These are phyloP conservation scores for Penicillium sp. DNA, from an alignment of 2,329 filamentous ascomycete species.

Conservation along the genomic window DNA sequence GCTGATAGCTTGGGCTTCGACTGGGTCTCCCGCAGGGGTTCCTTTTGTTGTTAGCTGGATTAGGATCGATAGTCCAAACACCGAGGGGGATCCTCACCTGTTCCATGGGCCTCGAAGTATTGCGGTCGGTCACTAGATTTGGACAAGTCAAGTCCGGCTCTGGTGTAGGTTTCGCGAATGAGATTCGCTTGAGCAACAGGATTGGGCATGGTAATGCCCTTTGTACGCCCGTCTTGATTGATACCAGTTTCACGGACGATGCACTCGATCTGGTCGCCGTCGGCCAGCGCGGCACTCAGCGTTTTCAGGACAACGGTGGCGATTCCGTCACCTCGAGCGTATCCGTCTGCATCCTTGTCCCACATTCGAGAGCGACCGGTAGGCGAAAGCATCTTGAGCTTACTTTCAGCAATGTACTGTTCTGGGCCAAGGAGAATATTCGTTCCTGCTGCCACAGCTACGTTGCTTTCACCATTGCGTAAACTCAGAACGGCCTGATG, in stretches of 20 bases:
- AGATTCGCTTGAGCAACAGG: conserved; percentile 47
- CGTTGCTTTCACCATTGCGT: conserved; percentile 35
- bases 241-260: conserved; percentile 44
- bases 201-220: conserved; percentile 46
- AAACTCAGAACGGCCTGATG: conserved; percentile 44
- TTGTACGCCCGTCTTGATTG: conserved; percentile 47
- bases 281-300: conserved; percentile 54
- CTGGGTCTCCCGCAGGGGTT: conserved; percentile 34
- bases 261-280: conserved; percentile 54
- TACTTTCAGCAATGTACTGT: conserved; percentile 41
- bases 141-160: conserved; percentile 45
- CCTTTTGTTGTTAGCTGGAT: conserved; percentile 18
- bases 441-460: conserved; percentile 34
- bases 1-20: conserved; percentile 33
- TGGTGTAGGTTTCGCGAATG: conserved; percentile 48
- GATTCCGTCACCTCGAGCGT: conserved; percentile 60
- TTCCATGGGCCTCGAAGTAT: conserved; percentile 56
- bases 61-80: not conserved
- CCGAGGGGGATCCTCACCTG: conserved; percentile 39
- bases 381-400: conserved; percentile 56
- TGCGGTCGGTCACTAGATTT: conserved; percentile 40
- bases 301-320: conserved; percentile 59
- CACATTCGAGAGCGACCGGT: conserved; percentile 59
- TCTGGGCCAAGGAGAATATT: conserved; percentile 40
- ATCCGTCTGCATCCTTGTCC: conserved; percentile 56